phyloP scores from a whole-genome alignment of 1,139 yeast genomes.

The Groenewaldozyma sp. region DNA sequence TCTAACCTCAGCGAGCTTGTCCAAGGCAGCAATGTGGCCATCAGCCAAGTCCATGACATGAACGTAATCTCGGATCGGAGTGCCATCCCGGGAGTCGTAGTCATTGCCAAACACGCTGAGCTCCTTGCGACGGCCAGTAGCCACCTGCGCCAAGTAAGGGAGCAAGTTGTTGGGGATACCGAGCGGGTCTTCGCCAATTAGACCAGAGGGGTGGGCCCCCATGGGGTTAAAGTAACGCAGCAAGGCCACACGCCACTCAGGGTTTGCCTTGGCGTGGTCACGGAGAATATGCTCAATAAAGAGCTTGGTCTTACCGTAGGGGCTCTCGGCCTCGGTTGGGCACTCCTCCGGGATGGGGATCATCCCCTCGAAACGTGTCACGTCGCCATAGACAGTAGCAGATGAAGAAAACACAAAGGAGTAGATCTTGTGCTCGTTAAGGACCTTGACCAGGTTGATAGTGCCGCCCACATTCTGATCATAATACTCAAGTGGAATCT shows the following conservation, averaged over 20 bases:
- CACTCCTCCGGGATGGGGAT: conserved; percentile 76
- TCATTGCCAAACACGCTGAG: conserved; percentile 59
- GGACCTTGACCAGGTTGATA: conserved; percentile 45
- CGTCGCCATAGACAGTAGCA: conserved; percentile 83
- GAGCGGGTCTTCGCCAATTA: conserved; percentile 71
- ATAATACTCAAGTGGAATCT: conserved; percentile 62
- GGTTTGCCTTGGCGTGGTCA: conserved; percentile 45
- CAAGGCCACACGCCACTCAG: conserved; percentile 53
- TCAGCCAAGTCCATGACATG: conserved; percentile 77
- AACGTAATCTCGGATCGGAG: conserved; percentile 75
- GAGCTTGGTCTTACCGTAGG: conserved; percentile 67
- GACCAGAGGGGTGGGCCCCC: conserved; percentile 79
- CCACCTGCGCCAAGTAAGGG: conserved; percentile 72
- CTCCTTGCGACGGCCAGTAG: conserved; percentile 61
- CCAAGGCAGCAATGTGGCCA: conserved; percentile 68
- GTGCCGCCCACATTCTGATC: conserved; percentile 65
- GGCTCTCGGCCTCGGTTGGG: conserved; percentile 68
- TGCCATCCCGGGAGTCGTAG: conserved; percentile 64
- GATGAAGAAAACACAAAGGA: conserved; percentile 70
- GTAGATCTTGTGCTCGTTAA: conserved; percentile 40
- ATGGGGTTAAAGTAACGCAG: conserved; percentile 75
- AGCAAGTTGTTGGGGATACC: conserved; percentile 70
- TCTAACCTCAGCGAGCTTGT: conserved; percentile 40
- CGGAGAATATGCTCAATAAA: conserved; percentile 55
- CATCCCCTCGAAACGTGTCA: conserved; percentile 61